Evolutionary conservation across 345 rosid species (phyloP).

Genomic region (Bruguiera sexangula): DNA sequence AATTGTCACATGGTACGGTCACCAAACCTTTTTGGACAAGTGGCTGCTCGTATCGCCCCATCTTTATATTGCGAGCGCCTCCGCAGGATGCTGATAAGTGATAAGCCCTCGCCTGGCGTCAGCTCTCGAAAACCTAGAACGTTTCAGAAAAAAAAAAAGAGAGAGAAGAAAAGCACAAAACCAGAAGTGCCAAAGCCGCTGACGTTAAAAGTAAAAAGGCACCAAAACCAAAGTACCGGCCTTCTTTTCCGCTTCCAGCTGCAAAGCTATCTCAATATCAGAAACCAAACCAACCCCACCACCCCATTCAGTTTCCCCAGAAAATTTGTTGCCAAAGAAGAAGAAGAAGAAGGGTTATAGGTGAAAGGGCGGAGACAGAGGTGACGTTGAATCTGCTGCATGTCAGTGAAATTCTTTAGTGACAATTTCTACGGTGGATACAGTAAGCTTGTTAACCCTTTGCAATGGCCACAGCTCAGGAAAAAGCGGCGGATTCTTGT

Average conservation of each 20-base stretch:
- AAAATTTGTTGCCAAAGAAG: not conserved
- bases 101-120: not conserved
- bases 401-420: constrained; percentile 33
- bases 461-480: constrained; percentile 40
- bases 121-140: not conserved
- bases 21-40: not conserved
- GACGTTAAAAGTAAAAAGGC: no score
- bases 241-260: no score
- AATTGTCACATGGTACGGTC: no score
- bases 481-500: constrained; percentile 31
- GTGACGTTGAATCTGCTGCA: constrained; percentile 14
- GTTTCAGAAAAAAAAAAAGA: not conserved
- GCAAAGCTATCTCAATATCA: no score
- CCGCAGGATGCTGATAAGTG: not conserved
- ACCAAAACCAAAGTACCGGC: no score
- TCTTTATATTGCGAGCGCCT: not conserved
- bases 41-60: not conserved
- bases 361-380: not conserved
- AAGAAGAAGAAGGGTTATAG: not conserved
- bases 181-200: not conserved
- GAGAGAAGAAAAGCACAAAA: not conserved
- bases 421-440: constrained; percentile 25
- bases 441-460: constrained; percentile 33
- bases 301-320: not conserved
- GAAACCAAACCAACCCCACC: no score